Percentiles rank a stretch among this genome's conserved stretches.
Conservation (phyloP, 208 protist species). For the Angomonas deanei region DNA sequence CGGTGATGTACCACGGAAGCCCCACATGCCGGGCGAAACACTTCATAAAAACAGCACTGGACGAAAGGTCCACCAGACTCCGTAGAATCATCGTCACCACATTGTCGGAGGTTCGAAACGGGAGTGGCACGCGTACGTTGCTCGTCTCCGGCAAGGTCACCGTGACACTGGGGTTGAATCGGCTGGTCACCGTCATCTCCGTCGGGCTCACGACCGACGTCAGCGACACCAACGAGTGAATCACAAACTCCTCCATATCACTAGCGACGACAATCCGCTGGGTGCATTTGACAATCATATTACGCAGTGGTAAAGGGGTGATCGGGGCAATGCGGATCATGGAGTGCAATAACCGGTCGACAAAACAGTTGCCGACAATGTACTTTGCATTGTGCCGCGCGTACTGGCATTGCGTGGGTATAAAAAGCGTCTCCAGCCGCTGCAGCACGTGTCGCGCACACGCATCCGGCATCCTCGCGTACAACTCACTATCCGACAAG, state of each 20-base stretch:
- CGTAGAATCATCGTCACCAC: constrained; percentile 45
- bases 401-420: constrained; percentile 44
- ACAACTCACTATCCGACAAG: constrained; percentile 47
- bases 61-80: constrained; percentile 45
- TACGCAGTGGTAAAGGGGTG: constrained; percentile 30
- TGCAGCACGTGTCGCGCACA: constrained; percentile 44
- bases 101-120: constrained; percentile 36
- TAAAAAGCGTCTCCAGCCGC: constrained; percentile 46
- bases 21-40: constrained; percentile 44
- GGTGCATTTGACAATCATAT: constrained; percentile 40
- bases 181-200: constrained; percentile 16
- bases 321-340: constrained; percentile 26
- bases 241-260: constrained; percentile 53
- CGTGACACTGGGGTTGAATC: constrained; percentile 15
- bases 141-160: constrained; percentile 34
- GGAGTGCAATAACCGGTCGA: constrained; percentile 69
- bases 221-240: constrained; percentile 49
- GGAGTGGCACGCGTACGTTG: constrained; percentile 20
- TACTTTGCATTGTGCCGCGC: constrained; percentile 61
- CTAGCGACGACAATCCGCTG: constrained; percentile 69
- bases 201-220: constrained; percentile 56
- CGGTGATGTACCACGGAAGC: constrained; percentile 64
- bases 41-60: constrained; percentile 29
- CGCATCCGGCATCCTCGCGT: constrained; percentile 36
- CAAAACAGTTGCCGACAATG: constrained; percentile 47